phyloP scores from a whole-genome alignment of 495 filamentous ascomycete species.

The Xylaria nigripes region DNA sequence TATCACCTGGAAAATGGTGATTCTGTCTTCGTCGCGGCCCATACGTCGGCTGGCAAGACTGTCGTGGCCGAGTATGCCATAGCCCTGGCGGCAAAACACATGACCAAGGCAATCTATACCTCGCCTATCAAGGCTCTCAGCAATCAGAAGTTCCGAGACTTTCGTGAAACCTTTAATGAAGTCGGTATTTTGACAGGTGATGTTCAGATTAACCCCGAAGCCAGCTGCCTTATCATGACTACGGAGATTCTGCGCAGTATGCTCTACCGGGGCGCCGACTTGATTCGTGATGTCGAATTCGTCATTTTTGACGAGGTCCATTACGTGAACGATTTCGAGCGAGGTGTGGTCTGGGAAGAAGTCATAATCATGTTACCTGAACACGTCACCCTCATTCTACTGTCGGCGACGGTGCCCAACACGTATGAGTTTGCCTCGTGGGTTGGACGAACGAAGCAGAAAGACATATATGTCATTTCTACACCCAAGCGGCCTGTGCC shows the following conservation, averaged over 20 bases:
- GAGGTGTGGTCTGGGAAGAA: slow-evolving; percentile 98
- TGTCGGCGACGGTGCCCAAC: slow-evolving; percentile 95
- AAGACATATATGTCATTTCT: slow-evolving; percentile 98
- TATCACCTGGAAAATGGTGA: slow-evolving; percentile 96
- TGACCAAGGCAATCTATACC: slow-evolving; percentile 99
- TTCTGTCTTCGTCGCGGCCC: slow-evolving; percentile 97
- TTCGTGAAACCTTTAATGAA: slow-evolving; percentile 79
- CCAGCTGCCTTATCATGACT: slow-evolving; percentile 98
- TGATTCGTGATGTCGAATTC: slow-evolving; percentile 96
- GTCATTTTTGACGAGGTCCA: slow-evolving; percentile 99
- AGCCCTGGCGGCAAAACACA: slow-evolving; percentile 87
- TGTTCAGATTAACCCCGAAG: slow-evolving; percentile 96
- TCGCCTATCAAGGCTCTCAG: slow-evolving; percentile 97
- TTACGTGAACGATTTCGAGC: slow-evolving; percentile 96
- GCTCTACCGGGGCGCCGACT: slow-evolving; percentile 92
- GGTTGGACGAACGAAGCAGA: slow-evolving; percentile 97
- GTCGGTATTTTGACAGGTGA: slow-evolving; percentile 96
- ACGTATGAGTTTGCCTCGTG: slow-evolving; percentile 96
- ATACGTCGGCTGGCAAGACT: slow-evolving; percentile 96
- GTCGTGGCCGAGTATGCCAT: slow-evolving; percentile 98
- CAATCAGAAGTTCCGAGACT: slow-evolving; percentile 98
- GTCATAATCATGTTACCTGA: slow-evolving; percentile 99
- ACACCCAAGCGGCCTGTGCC: slow-evolving; percentile 93
- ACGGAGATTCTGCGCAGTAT: slow-evolving; percentile 97
- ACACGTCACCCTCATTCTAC: slow-evolving; percentile 87